Conservation (phyloP, 1,284 basidiomycete genomes). For the Porodaedalea pini region DNA sequence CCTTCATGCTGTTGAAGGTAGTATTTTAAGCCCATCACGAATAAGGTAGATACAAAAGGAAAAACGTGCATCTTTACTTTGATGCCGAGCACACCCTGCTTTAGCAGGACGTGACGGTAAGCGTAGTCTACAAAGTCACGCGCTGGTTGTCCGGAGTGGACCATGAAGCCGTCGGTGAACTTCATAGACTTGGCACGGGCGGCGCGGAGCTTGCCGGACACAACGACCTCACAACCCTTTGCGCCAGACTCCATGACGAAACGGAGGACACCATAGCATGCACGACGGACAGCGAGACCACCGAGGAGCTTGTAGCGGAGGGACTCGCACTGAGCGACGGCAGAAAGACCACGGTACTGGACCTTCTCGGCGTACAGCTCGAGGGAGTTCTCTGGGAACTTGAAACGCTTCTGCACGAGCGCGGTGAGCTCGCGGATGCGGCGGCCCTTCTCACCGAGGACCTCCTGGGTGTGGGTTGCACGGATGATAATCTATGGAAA, state of each 20-base stretch:
- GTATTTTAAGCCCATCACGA: neutral
- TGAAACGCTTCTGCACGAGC: conserved; percentile 99
- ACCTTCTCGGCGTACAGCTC: conserved; percentile 99
- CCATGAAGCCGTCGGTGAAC: conserved; percentile 99
- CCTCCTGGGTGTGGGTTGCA: conserved; percentile 99
- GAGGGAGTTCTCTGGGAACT: conserved; percentile 98
- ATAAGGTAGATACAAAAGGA: neutral
- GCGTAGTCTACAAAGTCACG: conserved; percentile 97
- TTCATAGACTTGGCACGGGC: conserved; percentile 99
- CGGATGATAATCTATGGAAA: conserved; percentile 92
- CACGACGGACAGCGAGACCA: conserved; percentile 98
- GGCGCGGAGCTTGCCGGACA: conserved; percentile 99
- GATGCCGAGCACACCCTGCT: conserved; percentile 99
- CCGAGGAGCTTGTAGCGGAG: conserved; percentile 99
- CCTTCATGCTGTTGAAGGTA: conserved; percentile 78
- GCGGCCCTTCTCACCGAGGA: conserved; percentile 99
- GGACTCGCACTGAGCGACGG: conserved; percentile 98
- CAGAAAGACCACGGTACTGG: conserved; percentile 97
- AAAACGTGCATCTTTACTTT: conserved; percentile 95
- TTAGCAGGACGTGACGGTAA: conserved; percentile 96
- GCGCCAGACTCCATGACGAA: conserved; percentile 99
- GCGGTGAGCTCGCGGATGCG: conserved; percentile 98
- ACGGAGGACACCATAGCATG: conserved; percentile 99
- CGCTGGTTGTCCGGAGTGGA: conserved; percentile 99
- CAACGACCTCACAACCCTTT: conserved; percentile 99